Percentiles rank a stretch among this genome's conserved stretches.
Conservation (phyloP, 805 yeast species). For the Kodamaea kaohsiungensis region DNA sequence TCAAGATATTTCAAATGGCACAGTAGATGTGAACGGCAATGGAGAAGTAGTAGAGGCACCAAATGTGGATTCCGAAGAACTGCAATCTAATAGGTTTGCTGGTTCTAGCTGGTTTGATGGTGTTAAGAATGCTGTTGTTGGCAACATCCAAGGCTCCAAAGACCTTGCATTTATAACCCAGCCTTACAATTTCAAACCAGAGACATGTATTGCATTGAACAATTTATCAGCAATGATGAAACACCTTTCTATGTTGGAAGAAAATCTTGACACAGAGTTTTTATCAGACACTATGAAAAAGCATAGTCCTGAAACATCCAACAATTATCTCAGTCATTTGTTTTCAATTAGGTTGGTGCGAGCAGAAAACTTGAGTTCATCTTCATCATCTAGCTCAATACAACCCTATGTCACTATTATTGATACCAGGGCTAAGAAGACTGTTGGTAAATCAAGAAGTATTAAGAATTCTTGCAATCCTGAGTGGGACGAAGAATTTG, state of each 20-base stretch:
- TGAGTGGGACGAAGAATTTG: constrained; percentile 87
- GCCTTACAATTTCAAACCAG: constrained; percentile 58
- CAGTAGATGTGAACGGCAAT: constrained; percentile 15
- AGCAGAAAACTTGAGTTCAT: constrained; percentile 58
- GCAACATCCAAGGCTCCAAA: constrained; percentile 37
- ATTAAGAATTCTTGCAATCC: constrained; percentile 66
- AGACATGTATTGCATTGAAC: constrained; percentile 76
- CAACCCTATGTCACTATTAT: constrained; percentile 64
- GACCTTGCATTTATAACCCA: constrained; percentile 36
- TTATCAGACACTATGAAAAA: constrained; percentile 44
- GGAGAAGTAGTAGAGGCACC: constrained; percentile 3
- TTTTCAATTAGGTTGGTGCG: constrained; percentile 63
- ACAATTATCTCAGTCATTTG: constrained; percentile 47
- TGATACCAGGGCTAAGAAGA: constrained; percentile 53
- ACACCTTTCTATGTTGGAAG: constrained; percentile 55
- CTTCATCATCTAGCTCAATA: constrained; percentile 37
- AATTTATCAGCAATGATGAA: constrained; percentile 56
- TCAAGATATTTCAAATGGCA: constrained; percentile 20
- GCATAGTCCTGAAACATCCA: constrained; percentile 32
- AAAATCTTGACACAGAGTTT: constrained; percentile 56
- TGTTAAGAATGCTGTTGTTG: constrained; percentile 49
- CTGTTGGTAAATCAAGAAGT: constrained; percentile 69
- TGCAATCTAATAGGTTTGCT: constrained; percentile 6
- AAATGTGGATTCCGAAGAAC: constrained; percentile 16
- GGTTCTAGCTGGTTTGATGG: constrained; percentile 49